Conservation (phyloP, 2,329 filamentous ascomycete species). For the Penicillium vulpinum region DNA sequence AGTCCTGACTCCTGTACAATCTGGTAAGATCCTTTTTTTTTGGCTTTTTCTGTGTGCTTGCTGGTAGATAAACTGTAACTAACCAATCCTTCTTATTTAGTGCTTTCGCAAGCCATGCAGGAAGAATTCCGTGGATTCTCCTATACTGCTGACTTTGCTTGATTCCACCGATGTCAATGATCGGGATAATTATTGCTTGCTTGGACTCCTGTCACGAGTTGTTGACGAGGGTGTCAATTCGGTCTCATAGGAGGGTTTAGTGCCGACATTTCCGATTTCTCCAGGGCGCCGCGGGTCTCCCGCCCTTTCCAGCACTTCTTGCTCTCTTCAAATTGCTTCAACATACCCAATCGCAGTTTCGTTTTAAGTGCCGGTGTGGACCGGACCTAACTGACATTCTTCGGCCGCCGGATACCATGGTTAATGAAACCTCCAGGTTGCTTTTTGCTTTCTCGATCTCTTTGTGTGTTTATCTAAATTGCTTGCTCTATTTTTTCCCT, state of each 20-base stretch:
- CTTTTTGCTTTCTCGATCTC: constrained; percentile 14
- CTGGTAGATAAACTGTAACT: constrained; percentile 10
- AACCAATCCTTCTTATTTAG: constrained; percentile 48
- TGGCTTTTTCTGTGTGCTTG: neutral
- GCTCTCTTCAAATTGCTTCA: constrained; percentile 21
- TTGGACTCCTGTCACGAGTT: constrained; percentile 13
- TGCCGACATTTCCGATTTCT: constrained; percentile 11
- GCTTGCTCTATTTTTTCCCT: constrained; percentile 14
- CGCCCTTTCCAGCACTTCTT: constrained; percentile 20
- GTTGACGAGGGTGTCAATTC: constrained; percentile 6
- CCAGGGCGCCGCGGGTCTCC: constrained; percentile 16
- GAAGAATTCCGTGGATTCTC: constrained; percentile 99
- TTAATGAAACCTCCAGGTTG: constrained; percentile 19
- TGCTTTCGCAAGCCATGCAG: constrained; percentile 97
- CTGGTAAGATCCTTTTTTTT: constrained; percentile 66
- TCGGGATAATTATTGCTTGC: constrained; percentile 12
- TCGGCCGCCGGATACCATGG: constrained; percentile 24
- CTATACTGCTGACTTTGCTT: constrained; percentile 89
- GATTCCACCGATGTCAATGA: constrained; percentile 28
- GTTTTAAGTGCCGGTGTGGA: constrained; percentile 22
- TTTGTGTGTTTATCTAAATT: constrained; percentile 26
- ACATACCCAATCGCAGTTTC: constrained; percentile 27
- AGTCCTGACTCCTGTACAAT: constrained; percentile 94
- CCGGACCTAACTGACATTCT: constrained; percentile 18
- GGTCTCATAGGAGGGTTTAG: constrained; percentile 8